phyloP scores from a whole-genome alignment of 2,329 filamentous ascomycete genomes.

The Colletotrichum sp. region DNA sequence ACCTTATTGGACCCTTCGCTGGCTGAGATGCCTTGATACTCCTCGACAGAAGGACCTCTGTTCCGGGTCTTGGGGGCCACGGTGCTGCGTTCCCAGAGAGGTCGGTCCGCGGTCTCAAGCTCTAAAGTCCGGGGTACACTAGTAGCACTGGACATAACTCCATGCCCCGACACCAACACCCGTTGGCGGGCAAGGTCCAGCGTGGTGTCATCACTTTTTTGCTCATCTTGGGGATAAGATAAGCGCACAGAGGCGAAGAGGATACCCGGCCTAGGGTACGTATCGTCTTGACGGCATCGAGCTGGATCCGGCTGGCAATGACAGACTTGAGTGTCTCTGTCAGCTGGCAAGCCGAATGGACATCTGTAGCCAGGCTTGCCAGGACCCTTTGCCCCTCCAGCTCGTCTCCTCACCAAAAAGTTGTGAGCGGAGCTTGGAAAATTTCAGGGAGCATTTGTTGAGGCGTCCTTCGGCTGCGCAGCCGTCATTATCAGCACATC shows the following conservation, averaged over 20 bases:
- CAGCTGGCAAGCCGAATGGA: background rate
- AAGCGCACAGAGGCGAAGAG: background rate
- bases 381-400: background rate
- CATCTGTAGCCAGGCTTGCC: background rate
- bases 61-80: background rate
- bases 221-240: background rate
- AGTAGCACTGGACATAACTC: background rate
- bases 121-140: slow-evolving; percentile 19
- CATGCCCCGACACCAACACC: background rate
- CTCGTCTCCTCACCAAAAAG: slow-evolving; percentile 13
- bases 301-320: background rate
- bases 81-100: background rate
- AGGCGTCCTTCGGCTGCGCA: background rate
- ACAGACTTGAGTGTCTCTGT: background rate
- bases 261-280: background rate
- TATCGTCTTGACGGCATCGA: background rate
- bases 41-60: background rate
- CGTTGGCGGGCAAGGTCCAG: background rate
- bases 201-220: background rate
- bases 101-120: slow-evolving; percentile 1
- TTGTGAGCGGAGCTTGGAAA: slow-evolving; percentile 8
- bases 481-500: background rate
- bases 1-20: background rate
- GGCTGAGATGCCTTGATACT: background rate
- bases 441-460: slow-evolving; percentile 13